These are phyloP conservation scores for Yueomyces sinensis DNA, from an alignment of 805 yeast genomes.

Conservation along the genomic window DNA sequence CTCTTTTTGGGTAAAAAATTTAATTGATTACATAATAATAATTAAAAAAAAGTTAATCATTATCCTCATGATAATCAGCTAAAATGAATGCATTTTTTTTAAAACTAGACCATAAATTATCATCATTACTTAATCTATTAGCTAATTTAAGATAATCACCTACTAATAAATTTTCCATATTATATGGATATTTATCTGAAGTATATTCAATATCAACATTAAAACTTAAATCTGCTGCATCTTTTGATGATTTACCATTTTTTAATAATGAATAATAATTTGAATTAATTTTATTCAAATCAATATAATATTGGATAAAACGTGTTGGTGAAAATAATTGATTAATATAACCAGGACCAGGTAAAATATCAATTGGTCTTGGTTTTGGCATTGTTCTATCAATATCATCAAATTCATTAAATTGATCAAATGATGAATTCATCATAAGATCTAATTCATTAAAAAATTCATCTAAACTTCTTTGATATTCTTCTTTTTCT, in stretches of 20 bases:
- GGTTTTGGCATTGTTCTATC: conserved; percentile 53
- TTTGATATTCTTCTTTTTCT: conserved; percentile 2
- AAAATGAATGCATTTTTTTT: conserved; percentile 48
- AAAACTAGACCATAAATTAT: conserved; percentile 43
- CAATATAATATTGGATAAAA: conserved; percentile 65
- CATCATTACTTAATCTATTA: conserved; percentile 35
- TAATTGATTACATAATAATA: too few relatives aligned
- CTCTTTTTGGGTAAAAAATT: too few relatives aligned
- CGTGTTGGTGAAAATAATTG: conserved; percentile 63
- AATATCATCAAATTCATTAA: conserved; percentile 2
- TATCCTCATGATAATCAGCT: conserved; percentile 55
- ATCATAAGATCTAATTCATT: conserved; percentile 30
- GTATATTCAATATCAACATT: conserved; percentile 53
- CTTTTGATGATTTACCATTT: conserved; percentile 48
- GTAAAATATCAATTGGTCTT: conserved; percentile 38
- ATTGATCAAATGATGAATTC: conserved; percentile 11
- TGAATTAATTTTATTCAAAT: conserved; percentile 37
- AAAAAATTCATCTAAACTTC: conserved; percentile 52
- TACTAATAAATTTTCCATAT: conserved; percentile 42
- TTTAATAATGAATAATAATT: conserved; percentile 32
- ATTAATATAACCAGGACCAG: conserved; percentile 68
- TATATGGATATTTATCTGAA: conserved; percentile 47
- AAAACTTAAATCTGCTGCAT: conserved; percentile 33
- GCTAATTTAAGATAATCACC: conserved; percentile 50
- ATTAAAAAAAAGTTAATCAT: too few relatives aligned